These are phyloP conservation scores for Leishmania martiniquensis DNA, from an alignment of 208 protist species.

Conservation along the genomic window DNA sequence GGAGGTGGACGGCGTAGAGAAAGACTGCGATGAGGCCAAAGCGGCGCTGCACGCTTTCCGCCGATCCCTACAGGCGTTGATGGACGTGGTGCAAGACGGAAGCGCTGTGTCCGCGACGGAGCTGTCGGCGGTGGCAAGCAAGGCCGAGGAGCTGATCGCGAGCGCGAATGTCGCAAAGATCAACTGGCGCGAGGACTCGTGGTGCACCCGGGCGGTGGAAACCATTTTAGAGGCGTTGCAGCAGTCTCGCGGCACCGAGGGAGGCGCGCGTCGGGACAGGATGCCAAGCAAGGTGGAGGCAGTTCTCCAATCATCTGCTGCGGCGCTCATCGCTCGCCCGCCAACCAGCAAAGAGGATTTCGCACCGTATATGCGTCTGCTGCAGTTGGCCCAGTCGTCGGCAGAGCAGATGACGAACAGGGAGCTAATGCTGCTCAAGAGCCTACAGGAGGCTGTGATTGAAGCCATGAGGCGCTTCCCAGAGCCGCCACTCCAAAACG, in stretches of 20 bases:
- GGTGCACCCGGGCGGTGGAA: constrained; percentile 6
- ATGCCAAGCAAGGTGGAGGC: constrained; percentile 26
- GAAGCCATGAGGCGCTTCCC: constrained; percentile 19
- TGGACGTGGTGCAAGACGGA: constrained; percentile 11
- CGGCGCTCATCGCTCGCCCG: constrained; percentile 14
- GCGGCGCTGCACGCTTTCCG: constrained; percentile 20
- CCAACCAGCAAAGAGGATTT: constrained; percentile 39
- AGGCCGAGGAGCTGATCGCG: constrained; percentile 27
- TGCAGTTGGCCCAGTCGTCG: constrained; percentile 30
- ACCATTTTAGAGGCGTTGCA: constrained; percentile 19
- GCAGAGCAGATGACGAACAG: constrained; percentile 34
- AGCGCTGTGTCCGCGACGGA: neutral
- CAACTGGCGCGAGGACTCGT: constrained; percentile 24
- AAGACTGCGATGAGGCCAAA: neutral
- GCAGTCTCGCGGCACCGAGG: neutral
- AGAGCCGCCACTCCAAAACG: neutral
- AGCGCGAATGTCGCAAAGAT: constrained; percentile 19
- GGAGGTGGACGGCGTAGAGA: neutral
- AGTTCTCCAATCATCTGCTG: constrained; percentile 22
- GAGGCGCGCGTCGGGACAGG: neutral
- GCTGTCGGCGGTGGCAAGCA: constrained; percentile 17
- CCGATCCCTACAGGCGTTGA: constrained; percentile 21
- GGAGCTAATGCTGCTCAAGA: constrained; percentile 47
- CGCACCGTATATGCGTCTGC: constrained; percentile 44
- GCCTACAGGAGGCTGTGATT: constrained; percentile 49